These are phyloP conservation scores for Xylariaceae sp. DNA, from an alignment of 2,329 filamentous ascomycete species.

Conservation along the genomic window DNA sequence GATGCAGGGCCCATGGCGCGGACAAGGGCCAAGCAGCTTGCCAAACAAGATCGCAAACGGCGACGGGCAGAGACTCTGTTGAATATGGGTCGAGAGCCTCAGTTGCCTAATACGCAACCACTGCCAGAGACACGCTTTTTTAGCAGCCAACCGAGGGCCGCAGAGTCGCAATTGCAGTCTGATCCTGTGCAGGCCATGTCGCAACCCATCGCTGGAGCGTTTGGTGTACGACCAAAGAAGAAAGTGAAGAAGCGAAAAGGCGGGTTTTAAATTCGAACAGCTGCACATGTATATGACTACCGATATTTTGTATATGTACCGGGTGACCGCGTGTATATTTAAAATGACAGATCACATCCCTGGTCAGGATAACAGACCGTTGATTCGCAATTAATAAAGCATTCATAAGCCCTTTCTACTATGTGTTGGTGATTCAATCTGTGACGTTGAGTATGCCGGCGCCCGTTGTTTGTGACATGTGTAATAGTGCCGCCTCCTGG, in stretches of 20 bases:
- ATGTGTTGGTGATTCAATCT: too few relatives aligned
- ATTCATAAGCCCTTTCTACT: too few relatives aligned
- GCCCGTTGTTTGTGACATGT: too few relatives aligned
- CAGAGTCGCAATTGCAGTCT: conserved; percentile 23
- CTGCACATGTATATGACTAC: not conserved
- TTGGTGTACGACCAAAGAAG: conserved; percentile 31
- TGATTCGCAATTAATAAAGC: too few relatives aligned
- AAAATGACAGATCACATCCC: too few relatives aligned
- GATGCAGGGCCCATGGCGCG: conserved; percentile 27
- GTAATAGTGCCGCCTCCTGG: too few relatives aligned
- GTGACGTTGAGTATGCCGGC: too few relatives aligned
- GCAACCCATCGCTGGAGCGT: conserved; percentile 30
- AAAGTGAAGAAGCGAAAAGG: conserved; percentile 30
- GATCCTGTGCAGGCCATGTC: conserved; percentile 29
- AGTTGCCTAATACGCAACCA: conserved; percentile 30
- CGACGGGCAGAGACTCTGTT: conserved; percentile 30
- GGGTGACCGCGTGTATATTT: too few relatives aligned
- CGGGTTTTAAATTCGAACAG: conserved; percentile 24
- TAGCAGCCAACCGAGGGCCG: conserved; percentile 25
- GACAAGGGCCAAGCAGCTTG: conserved; percentile 25
- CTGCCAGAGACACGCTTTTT: conserved; percentile 21
- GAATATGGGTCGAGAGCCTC: conserved; percentile 23
- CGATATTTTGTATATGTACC: too few relatives aligned
- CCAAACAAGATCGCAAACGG: conserved; percentile 29
- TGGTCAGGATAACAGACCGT: too few relatives aligned